phyloP scores from a whole-genome alignment of 768 basidiomycete genomes.

The Sarcomyxa edulis region DNA sequence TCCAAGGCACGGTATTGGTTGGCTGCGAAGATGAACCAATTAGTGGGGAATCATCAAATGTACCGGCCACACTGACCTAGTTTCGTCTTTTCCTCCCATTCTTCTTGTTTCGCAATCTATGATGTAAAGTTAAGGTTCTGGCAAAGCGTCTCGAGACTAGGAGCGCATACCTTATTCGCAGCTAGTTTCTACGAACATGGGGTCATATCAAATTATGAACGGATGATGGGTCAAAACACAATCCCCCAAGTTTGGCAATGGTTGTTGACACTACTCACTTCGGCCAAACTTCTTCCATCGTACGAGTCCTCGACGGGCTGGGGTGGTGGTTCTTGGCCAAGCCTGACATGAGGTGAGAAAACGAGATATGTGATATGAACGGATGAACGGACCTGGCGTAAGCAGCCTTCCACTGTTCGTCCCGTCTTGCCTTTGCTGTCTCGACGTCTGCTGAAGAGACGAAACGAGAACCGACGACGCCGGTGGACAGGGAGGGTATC shows the following conservation, averaged over 20 bases:
- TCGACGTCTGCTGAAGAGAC: constrained; percentile 78
- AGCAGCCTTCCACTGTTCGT: constrained; percentile 88
- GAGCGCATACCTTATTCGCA: constrained; percentile 62
- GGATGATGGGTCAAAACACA: constrained; percentile 41
- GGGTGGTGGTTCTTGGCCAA: constrained; percentile 82
- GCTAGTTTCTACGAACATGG: constrained; percentile 68
- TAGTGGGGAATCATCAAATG: constrained; percentile 4
- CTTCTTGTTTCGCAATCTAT: constrained; percentile 85
- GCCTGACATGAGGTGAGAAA: constrained; percentile 29
- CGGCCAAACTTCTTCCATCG: constrained; percentile 84
- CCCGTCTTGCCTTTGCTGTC: constrained; percentile 59
- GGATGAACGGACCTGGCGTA: constrained; percentile 59
- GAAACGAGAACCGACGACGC: constrained; percentile 79
- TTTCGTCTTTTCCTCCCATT: constrained; percentile 90
- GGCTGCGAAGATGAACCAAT: constrained; percentile 33
- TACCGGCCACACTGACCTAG: constrained; percentile 38
- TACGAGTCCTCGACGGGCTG: constrained; percentile 71
- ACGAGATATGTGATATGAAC: constrained; percentile 6
- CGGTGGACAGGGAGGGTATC: constrained; percentile 68
- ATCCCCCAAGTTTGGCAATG: constrained; percentile 6
- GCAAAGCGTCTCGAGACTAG: too few species aligned
- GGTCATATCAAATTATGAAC: constrained; percentile 35
- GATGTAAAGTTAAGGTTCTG: constrained; percentile 11
- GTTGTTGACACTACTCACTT: constrained; percentile 49
- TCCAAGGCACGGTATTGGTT: constrained; percentile 88